These are phyloP conservation scores for Canariomyces notabilis DNA, from an alignment of 2,329 filamentous ascomycete genomes.

Conservation along the genomic window DNA sequence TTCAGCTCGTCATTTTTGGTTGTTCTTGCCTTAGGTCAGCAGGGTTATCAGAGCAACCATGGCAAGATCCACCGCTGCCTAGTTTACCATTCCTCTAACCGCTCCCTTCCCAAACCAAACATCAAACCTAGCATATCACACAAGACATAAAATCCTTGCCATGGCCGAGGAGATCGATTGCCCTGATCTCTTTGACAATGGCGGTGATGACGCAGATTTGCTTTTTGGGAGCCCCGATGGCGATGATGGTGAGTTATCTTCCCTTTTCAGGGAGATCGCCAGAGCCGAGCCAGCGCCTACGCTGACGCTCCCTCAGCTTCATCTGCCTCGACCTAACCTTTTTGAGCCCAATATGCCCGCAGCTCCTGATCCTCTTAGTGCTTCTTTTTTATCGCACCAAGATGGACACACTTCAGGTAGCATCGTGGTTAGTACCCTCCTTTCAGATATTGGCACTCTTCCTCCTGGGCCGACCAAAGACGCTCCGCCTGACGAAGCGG, in stretches of 20 bases:
- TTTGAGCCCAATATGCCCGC: slow-evolving; percentile 15
- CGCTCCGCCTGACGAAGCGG: slow-evolving; percentile 1
- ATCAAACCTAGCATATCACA: not conserved
- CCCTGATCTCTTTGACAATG: not conserved
- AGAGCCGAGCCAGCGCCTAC: slow-evolving; percentile 1
- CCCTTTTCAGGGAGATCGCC: slow-evolving; percentile 16
- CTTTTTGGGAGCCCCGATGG: slow-evolving; percentile 21
- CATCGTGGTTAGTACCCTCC: slow-evolving; percentile 23
- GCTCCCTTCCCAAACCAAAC: too few relatives aligned
- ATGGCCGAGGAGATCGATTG: slow-evolving; percentile 2
- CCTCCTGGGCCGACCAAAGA: not conserved
- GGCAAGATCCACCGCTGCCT: too few relatives aligned
- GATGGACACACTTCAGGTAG: slow-evolving; percentile 25
- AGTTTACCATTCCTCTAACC: too few relatives aligned
- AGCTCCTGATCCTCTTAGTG: slow-evolving; percentile 22
- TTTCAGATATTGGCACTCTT: not conserved
- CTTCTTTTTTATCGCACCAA: slow-evolving; percentile 21
- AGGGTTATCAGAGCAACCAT: too few relatives aligned
- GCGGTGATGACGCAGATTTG: slow-evolving; percentile 16
- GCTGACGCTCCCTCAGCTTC: slow-evolving; percentile 10
- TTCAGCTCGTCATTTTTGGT: too few relatives aligned
- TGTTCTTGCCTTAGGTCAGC: too few relatives aligned
- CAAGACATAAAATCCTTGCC: not conserved
- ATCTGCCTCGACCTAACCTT: not conserved
- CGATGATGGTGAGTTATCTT: slow-evolving; percentile 8